Base-by-base conservation (phyloP, 805 yeast genomes). In the Starmerella stellata region DNA sequence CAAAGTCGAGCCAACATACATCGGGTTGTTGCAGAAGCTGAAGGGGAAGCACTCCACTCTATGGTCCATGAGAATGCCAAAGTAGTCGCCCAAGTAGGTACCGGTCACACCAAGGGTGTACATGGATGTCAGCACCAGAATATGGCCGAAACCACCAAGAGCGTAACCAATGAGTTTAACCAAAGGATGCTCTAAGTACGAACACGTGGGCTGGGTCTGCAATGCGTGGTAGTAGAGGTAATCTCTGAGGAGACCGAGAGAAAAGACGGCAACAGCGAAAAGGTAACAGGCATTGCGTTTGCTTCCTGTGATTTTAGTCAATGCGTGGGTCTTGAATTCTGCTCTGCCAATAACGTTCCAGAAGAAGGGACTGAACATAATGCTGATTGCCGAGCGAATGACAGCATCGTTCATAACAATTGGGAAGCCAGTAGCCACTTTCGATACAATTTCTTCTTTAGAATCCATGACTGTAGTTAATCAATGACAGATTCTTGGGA, bases 31-130 rank as follows among this genome's bases (percentile, higher is more conserved):
- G 46, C 75, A 69, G 40, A 85, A 72, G 52, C 75, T 85, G 69
- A 90, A 90, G 14, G 98, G 98, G 69, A 90, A 90, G 1, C 78
- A 74, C 15, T 87, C 77, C 43, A 90, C 94, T 54, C 93, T 70
- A 46, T 79, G 71, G 45, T 75, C 74, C 90, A 87, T 90, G 51
- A 90, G 68, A 52, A 90, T 85, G 1, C 96, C 96, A 60, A 90
- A 90, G 62, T 90, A 92, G 59, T 90, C 98, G 32, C 98, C 98
- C 44, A 90, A 62, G 54, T 90, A 90, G 9, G 98, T 90, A 19
- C 98, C 98, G 13, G 95, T 87, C 44, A 90, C 72, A 19, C 98
- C 98, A 47, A 90, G 66, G 13, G 78, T 77, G 63, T 73, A 87
- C 96, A 90, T 87, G 18, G 95, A 81, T 23, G 75, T 61, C 24